Evolutionary conservation across 352 stramenopile species (phyloP).

Genomic region (Pythium biforme): DNA sequence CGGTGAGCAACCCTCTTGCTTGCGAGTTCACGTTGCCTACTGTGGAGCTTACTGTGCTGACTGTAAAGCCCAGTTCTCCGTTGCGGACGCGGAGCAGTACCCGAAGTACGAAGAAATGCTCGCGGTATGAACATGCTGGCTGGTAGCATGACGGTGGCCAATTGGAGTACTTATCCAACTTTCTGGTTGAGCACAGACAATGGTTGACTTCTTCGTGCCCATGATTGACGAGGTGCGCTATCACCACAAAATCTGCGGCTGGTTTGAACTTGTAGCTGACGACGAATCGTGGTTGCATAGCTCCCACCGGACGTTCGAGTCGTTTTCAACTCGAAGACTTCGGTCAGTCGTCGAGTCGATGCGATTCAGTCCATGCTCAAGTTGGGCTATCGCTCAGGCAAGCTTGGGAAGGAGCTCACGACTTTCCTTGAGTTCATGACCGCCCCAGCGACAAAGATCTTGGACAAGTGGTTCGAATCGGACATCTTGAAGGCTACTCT

Average conservation of each 20-base stretch:
- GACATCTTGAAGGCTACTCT: conserved; percentile 89
- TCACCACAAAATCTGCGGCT: too few species aligned
- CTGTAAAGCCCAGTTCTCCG: conserved; percentile 76
- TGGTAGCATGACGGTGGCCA: neutral
- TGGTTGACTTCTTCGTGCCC: conserved; percentile 79
- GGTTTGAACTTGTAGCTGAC: too few species aligned
- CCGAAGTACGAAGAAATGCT: conserved; percentile 83
- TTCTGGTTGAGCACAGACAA: conserved; percentile 33
- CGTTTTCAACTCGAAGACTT: conserved; percentile 49
- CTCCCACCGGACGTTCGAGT: conserved; percentile 69
- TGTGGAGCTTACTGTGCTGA: neutral
- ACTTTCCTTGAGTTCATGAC: conserved; percentile 90
- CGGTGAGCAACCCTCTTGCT: conserved; percentile 26
- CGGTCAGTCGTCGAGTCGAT: conserved; percentile 61
- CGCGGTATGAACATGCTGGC: conserved; percentile 34
- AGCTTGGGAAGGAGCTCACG: conserved; percentile 70
- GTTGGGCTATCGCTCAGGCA: conserved; percentile 59
- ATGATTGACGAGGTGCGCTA: conserved; percentile 87
- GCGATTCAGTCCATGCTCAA: conserved; percentile 64
- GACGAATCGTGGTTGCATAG: conserved; percentile 21
- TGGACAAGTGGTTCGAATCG: conserved; percentile 91
- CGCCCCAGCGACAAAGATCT: conserved; percentile 78
- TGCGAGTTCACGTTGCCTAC: neutral
- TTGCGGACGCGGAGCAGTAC: conserved; percentile 72
- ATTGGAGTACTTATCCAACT: conserved; percentile 1